These are phyloP conservation scores for Neofusicoccum umdonicola DNA, from an alignment of 2,329 filamentous ascomycete genomes.

Conservation along the genomic window DNA sequence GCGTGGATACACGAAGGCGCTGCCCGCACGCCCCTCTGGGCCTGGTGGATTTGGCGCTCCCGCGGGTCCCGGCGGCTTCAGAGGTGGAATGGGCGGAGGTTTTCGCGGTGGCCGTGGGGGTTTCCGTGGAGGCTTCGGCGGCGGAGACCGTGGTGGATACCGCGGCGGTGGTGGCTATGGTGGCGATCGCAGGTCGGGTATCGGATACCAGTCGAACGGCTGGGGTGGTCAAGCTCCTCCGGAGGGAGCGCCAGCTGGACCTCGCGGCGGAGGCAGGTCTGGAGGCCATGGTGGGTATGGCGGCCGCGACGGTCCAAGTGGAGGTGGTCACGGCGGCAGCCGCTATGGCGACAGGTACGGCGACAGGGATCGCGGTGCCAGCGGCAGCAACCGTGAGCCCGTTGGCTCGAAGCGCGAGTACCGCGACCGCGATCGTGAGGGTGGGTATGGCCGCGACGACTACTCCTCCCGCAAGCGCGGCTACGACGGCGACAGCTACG, in stretches of 20 bases:
- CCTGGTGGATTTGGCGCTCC: conserved; percentile 57
- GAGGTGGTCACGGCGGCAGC: conserved; percentile 35
- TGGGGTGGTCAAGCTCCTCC: conserved; percentile 37
- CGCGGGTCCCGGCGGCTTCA: conserved; percentile 53
- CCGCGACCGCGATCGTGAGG: conserved; percentile 34
- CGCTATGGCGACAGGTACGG: conserved; percentile 40
- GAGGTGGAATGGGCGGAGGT: conserved; percentile 50
- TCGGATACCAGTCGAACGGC: conserved; percentile 45
- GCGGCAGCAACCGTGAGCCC: conserved; percentile 81
- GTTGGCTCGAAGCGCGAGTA: conserved; percentile 66
- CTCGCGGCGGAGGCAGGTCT: conserved; percentile 38
- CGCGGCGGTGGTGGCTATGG: conserved; percentile 45
- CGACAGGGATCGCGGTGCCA: conserved; percentile 44
- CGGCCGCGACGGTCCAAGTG: conserved; percentile 3
- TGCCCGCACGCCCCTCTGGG: conserved; percentile 68
- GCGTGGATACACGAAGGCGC: conserved; percentile 84
- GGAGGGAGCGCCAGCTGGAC: conserved; percentile 49
- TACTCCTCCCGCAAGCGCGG: conserved; percentile 51
- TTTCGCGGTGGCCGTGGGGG: conserved; percentile 54
- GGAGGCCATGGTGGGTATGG: conserved; percentile 31
- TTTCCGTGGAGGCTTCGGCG: conserved; percentile 47
- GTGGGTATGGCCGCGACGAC: conserved; percentile 32
- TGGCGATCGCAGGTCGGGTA: conserved; percentile 48
- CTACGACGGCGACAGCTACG: conserved; percentile 76
- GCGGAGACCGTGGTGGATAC: conserved; percentile 42